Evolutionary conservation across 2,329 filamentous ascomycete genomes (phyloP).

Genomic region (Sporothrix curviconia): DNA sequence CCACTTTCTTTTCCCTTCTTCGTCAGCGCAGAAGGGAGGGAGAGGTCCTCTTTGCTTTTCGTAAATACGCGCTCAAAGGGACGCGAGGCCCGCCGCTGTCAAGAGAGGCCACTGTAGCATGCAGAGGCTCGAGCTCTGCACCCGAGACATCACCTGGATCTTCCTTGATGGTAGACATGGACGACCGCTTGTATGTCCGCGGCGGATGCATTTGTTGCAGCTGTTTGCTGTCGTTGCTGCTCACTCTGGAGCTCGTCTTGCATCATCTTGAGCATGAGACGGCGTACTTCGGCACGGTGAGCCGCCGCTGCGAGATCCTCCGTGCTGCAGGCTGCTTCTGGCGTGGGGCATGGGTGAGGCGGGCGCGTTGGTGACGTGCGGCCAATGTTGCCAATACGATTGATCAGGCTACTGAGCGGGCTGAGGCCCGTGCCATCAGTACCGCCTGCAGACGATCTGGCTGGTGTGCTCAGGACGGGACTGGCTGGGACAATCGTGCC

Average conservation of each 20-base stretch:
- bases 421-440: constrained; percentile 19
- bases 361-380: constrained; percentile 40
- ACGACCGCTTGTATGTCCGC: constrained; percentile 9
- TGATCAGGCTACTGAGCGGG: constrained; percentile 39
- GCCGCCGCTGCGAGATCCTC: constrained; percentile 42
- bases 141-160: constrained; percentile 13
- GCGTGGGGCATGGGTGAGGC: constrained; percentile 33
- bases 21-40: neutral
- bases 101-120: neutral
- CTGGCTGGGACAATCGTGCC: neutral
- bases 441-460: neutral
- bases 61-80: neutral
- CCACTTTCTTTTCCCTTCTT: neutral
- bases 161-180: constrained; percentile 20
- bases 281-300: constrained; percentile 49
- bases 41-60: neutral
- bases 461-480: constrained; percentile 3
- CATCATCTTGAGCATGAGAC: constrained; percentile 51
- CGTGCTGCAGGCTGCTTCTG: constrained; percentile 38
- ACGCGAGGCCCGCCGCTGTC: neutral
- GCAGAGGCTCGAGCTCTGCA: neutral
- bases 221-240: constrained; percentile 18
- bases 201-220: neutral
- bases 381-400: constrained; percentile 39
- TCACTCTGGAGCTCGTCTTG: constrained; percentile 50